Evolutionary conservation across 1,139 yeast genomes (phyloP), one percentile per base, ranked within the genome.

Genomic region (Pichia inconspicua): DNA sequence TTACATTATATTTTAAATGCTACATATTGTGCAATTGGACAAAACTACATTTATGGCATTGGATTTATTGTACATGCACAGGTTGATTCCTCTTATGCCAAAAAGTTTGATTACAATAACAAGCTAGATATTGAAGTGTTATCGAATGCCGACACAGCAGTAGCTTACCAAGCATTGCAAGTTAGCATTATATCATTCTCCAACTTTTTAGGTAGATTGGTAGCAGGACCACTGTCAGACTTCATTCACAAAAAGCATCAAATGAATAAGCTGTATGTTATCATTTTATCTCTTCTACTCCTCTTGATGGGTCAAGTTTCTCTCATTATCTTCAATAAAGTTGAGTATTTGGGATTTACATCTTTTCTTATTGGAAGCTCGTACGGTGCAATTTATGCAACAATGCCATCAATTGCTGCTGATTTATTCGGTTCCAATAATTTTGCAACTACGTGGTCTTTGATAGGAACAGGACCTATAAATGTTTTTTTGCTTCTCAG

Each of bases 381-480:
- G n/a, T 88, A 86, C 66, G 96, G 96, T 1, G 73, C 84, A 45
- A 71, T 83, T 46, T 87, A 84, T 63, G 92, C 96, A 0, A 75
- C 88, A 7, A 84, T 80, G 62, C 96, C 96, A 0, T 84, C 92
- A 1, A 78, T 86, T 25, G 71, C 85, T 30, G 81, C 92, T 1
- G 96, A 88, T 56, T 69, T 79, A 14, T 87, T 86, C 67, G 90
- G 90, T 27, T 75, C 87, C 59, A 71, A 70, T 17, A 75, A 80
- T 38, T 86, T 85, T 62, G 82, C 89, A 47, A 83, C 88, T 39
- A 75, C 86, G 40, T 88, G 96, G 95, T 94, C 95, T 0, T 60
- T 82, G 30, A 68, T 82, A 55, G 80, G 83, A 28, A 78, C 84
- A 8, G 53, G 52, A 2, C 76, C 77, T 3, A 60, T 75, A 57